Evolutionary conservation across 805 yeast genomes (phyloP).

Genomic region (Ogataea wickerhamii): DNA sequence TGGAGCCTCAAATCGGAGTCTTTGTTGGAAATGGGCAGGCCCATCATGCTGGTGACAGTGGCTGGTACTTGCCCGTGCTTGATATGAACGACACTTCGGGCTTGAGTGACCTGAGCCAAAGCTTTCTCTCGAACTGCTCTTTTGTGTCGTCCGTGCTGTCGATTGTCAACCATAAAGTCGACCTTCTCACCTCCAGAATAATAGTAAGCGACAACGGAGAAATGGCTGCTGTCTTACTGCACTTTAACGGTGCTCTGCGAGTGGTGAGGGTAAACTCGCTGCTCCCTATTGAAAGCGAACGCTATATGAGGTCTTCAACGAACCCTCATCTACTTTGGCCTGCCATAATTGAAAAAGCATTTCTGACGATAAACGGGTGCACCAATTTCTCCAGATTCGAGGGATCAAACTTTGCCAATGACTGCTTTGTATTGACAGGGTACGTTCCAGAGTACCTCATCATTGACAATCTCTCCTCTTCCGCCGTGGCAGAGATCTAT

Average conservation of each 20-base stretch:
- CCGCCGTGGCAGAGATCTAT: conserved; percentile 31
- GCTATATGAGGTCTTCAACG: conserved; percentile 35
- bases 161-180: conserved; percentile 30
- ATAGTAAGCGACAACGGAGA: conserved; percentile 23
- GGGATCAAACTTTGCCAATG: conserved; percentile 78
- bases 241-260: conserved; percentile 52
- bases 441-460: conserved; percentile 66
- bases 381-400: conserved; percentile 51
- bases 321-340: conserved; percentile 51
- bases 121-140: conserved; percentile 63
- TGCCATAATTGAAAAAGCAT: conserved; percentile 75
- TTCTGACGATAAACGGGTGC: conserved; percentile 45
- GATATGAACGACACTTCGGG: conserved; percentile 11
- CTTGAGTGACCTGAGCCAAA: conserved; percentile 41
- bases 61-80: conserved; percentile 2
- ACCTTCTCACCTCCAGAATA: conserved; percentile 28
- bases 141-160: conserved; percentile 67
- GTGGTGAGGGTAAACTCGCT: conserved; percentile 42
- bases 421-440: conserved; percentile 60
- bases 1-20: conserved; percentile 9
- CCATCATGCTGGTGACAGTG: neutral
- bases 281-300: conserved; percentile 32
- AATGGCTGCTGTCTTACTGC: conserved; percentile 35
- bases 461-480: conserved; percentile 31
- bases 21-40: conserved; percentile 7